phyloP scores from a whole-genome alignment of 352 stramenopile genomes.

The Phytophthora pisi region DNA sequence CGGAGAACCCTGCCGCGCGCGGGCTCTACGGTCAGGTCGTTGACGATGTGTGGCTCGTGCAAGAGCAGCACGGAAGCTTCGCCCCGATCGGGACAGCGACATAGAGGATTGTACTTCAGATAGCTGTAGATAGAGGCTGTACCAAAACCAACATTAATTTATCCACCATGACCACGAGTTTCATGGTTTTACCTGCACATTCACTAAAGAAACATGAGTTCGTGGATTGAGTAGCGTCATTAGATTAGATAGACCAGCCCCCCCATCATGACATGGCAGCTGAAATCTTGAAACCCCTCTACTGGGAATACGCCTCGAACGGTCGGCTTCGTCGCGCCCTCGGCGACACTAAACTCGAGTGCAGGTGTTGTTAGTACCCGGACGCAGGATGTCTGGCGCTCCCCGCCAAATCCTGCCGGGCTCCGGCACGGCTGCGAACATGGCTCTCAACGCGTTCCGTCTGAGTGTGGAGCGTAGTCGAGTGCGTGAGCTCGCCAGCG shows the following conservation, averaged over 20 bases:
- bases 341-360: slow-evolving; percentile 2
- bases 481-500: slow-evolving; percentile 27
- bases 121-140: slow-evolving; percentile 6
- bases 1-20: slow-evolving; percentile 73
- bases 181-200: neutral
- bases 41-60: slow-evolving; percentile 91
- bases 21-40: slow-evolving; percentile 81
- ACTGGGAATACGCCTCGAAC: neutral
- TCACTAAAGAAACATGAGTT: neutral
- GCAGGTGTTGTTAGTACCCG: neutral
- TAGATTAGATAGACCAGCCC: neutral
- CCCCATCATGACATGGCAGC: neutral
- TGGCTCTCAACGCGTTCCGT: slow-evolving; percentile 49
- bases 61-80: slow-evolving; percentile 91
- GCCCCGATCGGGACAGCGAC: slow-evolving; percentile 16
- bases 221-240: neutral
- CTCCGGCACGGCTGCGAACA: slow-evolving; percentile 35
- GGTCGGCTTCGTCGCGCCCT: neutral
- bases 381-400: slow-evolving; percentile 9
- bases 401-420: slow-evolving; percentile 8
- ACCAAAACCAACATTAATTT: slow-evolving; percentile 13
- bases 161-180: neutral
- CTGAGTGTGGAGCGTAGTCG: slow-evolving; percentile 41
- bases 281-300: slow-evolving; percentile 6
- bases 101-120: slow-evolving; percentile 14